These are phyloP conservation scores for Ophiocordyceps australis DNA, from an alignment of 2,329 filamentous ascomycete species.

Conservation along the genomic window DNA sequence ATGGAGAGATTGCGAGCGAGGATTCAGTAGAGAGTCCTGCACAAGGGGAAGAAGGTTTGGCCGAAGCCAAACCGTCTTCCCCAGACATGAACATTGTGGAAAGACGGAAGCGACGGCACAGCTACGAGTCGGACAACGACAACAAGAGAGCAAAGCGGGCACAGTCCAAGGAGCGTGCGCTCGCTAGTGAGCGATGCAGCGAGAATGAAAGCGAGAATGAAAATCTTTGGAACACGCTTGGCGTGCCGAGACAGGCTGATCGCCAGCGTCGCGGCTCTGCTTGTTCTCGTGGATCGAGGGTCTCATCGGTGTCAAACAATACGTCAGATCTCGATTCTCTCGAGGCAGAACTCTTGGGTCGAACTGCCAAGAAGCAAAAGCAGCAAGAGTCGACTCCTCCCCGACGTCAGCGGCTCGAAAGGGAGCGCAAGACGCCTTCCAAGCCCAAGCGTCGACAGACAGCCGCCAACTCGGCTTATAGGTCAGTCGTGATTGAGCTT, in stretches of 20 bases:
- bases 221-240: slow-evolving; percentile 2
- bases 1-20: slow-evolving; percentile 1
- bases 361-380: slow-evolving; percentile 12
- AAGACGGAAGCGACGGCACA: slow-evolving; percentile 2
- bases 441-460: slow-evolving; percentile 13
- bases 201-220: slow-evolving; percentile 1
- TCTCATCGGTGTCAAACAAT: slow-evolving; percentile 12
- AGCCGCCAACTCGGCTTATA: slow-evolving; percentile 18
- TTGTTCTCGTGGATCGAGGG: slow-evolving; percentile 9
- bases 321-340: slow-evolving; percentile 19
- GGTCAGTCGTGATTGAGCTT: slow-evolving; percentile 11
- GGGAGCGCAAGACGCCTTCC: slow-evolving; percentile 4
- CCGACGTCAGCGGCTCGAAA: slow-evolving; percentile 5
- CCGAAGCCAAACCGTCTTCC: too few relatives aligned
- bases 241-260: slow-evolving; percentile 2
- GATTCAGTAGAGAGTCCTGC: neutral
- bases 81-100: too few relatives aligned
- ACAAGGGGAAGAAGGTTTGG: too few relatives aligned
- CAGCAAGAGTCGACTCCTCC: slow-evolving; percentile 7
- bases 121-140: slow-evolving; percentile 2
- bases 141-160: slow-evolving; percentile 2
- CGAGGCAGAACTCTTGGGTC: slow-evolving; percentile 18
- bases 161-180: slow-evolving; percentile 1
- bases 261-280: slow-evolving; percentile 5
- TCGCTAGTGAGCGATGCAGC: neutral